Evolutionary conservation across 1,139 yeast genomes (phyloP), one percentile per base, ranked within the genome.

Genomic region (Geotrichum carabidarum): DNA sequence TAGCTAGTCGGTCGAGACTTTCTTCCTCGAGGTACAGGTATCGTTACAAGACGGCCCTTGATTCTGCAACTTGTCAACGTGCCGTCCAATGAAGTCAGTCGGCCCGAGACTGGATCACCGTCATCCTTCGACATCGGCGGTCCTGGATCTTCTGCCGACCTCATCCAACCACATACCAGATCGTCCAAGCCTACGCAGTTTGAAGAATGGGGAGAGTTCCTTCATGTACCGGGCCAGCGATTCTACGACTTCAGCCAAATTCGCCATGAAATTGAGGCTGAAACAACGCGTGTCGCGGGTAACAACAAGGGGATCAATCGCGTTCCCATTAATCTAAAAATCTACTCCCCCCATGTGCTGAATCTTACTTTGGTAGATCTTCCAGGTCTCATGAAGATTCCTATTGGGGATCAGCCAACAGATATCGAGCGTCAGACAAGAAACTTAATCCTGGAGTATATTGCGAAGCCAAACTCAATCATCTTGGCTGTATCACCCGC

Each of bases 401-500:
- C 99, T 17, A 90, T 93, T 64, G 99, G 98, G 34, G 99, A 93
- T 72, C 99, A 93, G 70, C 99, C 99, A 18, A 82, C 89, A 15
- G 99, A 93, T 71, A 93, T 93, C 64, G 99, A 93, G 72, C 81
- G 84, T 67, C 99, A 94, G 71, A 93, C 96, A 52, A 82, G 96
- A 65, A 83, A 82, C 61, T 76, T 94, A 68, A 87, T 94, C 57
- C 77, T 86, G 64, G 98, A 94, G 69, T 94, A 91, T 70, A 86
- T 93, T 64, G 86, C 96, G 48, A 90, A 88, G 66, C 99, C 98
- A 52, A 94, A 94, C 72, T 86, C 96, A 64, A 87, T 94, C 56
- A 89, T 94, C 48, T 77, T 94, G 64, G 99, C 99, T 0, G 98
- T 94, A 0, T 85, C 96, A 0, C 99, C 99, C 4, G 99, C 99